A percentile compares a stretch with the other conserved stretches of the same genome.
Conservation (phyloP, 2,329 filamentous ascomycete species). For the Sarocladiaceae sp. region DNA sequence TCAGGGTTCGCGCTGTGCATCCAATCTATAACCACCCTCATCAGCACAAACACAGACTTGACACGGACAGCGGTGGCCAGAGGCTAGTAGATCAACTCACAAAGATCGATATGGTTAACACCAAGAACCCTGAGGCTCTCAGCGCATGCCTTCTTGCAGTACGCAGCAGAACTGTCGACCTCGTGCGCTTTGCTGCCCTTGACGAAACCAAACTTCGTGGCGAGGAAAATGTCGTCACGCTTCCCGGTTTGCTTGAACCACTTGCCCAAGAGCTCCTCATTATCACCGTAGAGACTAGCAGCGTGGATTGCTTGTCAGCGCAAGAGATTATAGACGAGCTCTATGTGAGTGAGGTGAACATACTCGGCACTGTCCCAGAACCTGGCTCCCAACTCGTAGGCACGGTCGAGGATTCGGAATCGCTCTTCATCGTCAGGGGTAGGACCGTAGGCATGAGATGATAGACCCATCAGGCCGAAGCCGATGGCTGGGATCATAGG, state of each 20-base stretch:
- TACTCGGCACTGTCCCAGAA: constrained; percentile 42
- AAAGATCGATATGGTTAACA: constrained; percentile 44
- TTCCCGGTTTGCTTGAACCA: constrained; percentile 40
- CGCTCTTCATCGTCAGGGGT: constrained; percentile 38
- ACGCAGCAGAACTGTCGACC: constrained; percentile 17
- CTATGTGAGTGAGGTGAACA: not conserved
- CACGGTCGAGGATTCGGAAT: constrained; percentile 40
- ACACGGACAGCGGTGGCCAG: not conserved
- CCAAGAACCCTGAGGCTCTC: constrained; percentile 36
- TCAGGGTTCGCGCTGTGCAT: constrained; percentile 8
- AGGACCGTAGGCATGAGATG: constrained; percentile 12
- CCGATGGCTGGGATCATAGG: constrained; percentile 41
- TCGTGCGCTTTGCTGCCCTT: constrained; percentile 10
- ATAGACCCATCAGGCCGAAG: constrained; percentile 44
- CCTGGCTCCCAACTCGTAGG: constrained; percentile 36
- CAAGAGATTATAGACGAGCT: not conserved
- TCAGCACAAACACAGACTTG: not conserved
- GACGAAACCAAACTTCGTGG: constrained; percentile 22
- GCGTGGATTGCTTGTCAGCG: not conserved
- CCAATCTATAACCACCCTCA: constrained; percentile 1
- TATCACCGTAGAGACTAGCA: constrained; percentile 32
- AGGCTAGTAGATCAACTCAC: constrained; percentile 28
- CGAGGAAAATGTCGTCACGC: constrained; percentile 40
- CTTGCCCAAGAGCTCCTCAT: constrained; percentile 38
- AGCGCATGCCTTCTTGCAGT: constrained; percentile 18